Base-by-base conservation (phyloP, 441 rosid genomes). In the Hura crepitans region DNA sequence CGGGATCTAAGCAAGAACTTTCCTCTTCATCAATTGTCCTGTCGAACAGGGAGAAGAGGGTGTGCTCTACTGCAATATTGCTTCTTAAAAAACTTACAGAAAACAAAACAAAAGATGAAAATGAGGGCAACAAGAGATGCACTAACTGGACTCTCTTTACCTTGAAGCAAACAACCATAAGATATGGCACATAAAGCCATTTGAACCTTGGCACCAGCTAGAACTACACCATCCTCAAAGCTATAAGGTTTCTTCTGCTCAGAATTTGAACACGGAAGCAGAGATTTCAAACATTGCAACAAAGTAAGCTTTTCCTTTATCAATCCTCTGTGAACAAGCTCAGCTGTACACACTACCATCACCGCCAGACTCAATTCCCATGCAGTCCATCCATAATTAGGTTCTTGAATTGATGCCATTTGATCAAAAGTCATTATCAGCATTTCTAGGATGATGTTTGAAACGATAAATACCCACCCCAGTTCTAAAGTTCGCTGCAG, bases 251-350 rank as follows among this genome's bases (percentile, higher is more conserved):
- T 42, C 35, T 62, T 62, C 13, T 39, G 45, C 7, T 62, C 66
- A 5, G 72, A 68, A 43, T 35, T 35, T 35, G 55, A 68, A 57
- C 43, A 68, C 6, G 64, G 72, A 68, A 68, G 5, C 56, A 68
- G 5, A 28, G 64, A 68, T 57, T 68, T 68, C 64, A 68, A 57
- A 12, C 64, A 68, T 45, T 68, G 64, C 3, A 68, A 25, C 28
- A 68, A 4, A 6, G 20, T 68, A 7, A 68, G 37, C 43, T 68
- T 68, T 57, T 68, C 72, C 27, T 68, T 68, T 7, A 68, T 23
- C 13, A 57, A 5, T 57, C 72, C 72, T n/a, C 62, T 68, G 30
- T 42, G 57, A 43, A 68, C 13, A 0, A 68, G 62, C 55, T 68
- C 64, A 18, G 55, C 51, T 2, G n/a, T 6, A 17, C 72, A 43